Conservation (phyloP, 768 basidiomycete species). For the Wakefieldia striispora region DNA sequence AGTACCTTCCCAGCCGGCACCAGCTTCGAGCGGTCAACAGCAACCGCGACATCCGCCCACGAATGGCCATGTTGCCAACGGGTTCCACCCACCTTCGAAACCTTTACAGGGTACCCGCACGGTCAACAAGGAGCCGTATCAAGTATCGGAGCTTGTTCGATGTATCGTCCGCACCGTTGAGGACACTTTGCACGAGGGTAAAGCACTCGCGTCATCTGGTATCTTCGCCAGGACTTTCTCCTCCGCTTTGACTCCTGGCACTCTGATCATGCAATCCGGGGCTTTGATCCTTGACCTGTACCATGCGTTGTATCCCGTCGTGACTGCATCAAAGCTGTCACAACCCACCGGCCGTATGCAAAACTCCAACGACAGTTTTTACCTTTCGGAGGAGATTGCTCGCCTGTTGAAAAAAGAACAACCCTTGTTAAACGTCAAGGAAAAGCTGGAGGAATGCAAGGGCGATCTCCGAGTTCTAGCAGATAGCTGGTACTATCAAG, state of each 20-base stretch:
- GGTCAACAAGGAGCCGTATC: conserved; percentile 47
- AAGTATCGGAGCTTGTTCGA: conserved; percentile 56
- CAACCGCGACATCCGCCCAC: conserved; percentile 34
- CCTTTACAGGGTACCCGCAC: conserved; percentile 15
- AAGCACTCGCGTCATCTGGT: conserved; percentile 55
- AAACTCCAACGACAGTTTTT: conserved; percentile 80
- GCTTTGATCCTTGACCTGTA: conserved; percentile 73
- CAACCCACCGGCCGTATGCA: conserved; percentile 60
- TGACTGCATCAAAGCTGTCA: conserved; percentile 46
- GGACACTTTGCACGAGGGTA: conserved; percentile 64
- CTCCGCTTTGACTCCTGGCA: conserved; percentile 43
- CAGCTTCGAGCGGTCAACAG: conserved; percentile 58
- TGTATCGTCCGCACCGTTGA: conserved; percentile 56
- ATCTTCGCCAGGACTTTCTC: conserved; percentile 41
- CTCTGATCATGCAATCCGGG: conserved; percentile 57
- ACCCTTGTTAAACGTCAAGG: conserved; percentile 33
- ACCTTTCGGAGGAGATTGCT: conserved; percentile 52
- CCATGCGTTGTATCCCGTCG: conserved; percentile 74
- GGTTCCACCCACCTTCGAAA: conserved; percentile 15
- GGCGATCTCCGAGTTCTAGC: conserved; percentile 52
- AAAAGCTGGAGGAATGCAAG: conserved; percentile 50
- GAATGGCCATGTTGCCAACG: conserved; percentile 21
- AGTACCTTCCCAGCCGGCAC: conserved; percentile 27
- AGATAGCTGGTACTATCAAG: conserved; percentile 69
- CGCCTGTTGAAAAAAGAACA: conserved; percentile 29